These are phyloP conservation scores for Eucalyptus viminalis DNA, from an alignment of 345 rosid genomes.

Conservation along the genomic window DNA sequence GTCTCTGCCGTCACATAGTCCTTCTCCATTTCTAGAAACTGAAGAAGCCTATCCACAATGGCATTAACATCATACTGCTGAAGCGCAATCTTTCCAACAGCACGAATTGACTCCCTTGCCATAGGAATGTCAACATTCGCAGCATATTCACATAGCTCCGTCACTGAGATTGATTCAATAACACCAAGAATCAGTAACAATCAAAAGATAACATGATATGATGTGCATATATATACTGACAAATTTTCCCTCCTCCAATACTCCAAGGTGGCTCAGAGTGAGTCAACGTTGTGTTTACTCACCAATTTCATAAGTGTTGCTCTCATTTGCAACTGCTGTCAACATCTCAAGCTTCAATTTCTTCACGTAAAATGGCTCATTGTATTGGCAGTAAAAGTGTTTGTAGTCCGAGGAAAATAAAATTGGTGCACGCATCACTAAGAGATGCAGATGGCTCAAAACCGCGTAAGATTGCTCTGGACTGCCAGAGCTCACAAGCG, in stretches of 20 bases:
- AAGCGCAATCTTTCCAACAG: slow-evolving; percentile 96
- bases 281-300: background rate
- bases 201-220: background rate
- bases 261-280: background rate
- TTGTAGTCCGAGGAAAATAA: slow-evolving; percentile 88
- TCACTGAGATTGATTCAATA: slow-evolving; percentile 46
- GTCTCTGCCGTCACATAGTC: slow-evolving; percentile 99
- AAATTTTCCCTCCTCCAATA: background rate
- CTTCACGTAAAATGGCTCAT: slow-evolving; percentile 92
- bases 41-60: slow-evolving; percentile 98
- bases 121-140: slow-evolving; percentile 94
- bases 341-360: slow-evolving; percentile 99
- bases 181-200: background rate
- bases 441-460: slow-evolving; percentile 87
- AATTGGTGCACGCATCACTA: slow-evolving; percentile 97
- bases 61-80: slow-evolving; percentile 99
- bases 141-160: slow-evolving; percentile 97
- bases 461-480: slow-evolving; percentile 98
- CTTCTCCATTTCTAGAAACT: slow-evolving; percentile 98
- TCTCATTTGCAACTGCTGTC: slow-evolving; percentile 98
- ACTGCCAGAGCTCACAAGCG: slow-evolving; percentile 97
- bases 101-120: slow-evolving; percentile 96
- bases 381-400: slow-evolving; percentile 97
- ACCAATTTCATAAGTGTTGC: slow-evolving; percentile 98
- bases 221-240: background rate